Evolutionary conservation across 225 moss, liverwort and hornwort species (phyloP).

Genomic region (Polytrichum formosum): DNA sequence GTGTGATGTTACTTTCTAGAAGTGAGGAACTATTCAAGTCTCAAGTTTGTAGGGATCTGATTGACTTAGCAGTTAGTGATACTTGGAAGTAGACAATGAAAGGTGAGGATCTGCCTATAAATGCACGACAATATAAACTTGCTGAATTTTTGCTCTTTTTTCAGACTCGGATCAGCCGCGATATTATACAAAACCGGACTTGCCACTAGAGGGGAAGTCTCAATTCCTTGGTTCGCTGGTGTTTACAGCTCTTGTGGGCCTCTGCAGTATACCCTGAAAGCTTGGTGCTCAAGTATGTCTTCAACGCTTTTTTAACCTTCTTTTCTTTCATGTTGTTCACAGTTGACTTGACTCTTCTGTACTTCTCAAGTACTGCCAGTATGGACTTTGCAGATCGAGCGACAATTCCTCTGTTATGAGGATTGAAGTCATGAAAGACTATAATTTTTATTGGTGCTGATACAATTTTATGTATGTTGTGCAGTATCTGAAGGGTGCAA

Average conservation of each 20-base stretch:
- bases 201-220: slow-evolving; percentile 27
- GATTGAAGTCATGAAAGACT: no score
- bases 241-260: slow-evolving; percentile 45
- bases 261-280: slow-evolving; percentile 33
- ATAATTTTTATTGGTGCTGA: no score
- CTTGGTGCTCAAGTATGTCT: slow-evolving; percentile 51
- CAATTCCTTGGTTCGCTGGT: slow-evolving; percentile 28
- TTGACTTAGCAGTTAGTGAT: no score
- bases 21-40: no score
- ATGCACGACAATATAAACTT: not conserved
- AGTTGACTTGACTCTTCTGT: not conserved
- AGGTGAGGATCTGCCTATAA: not conserved
- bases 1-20: no score
- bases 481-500: slow-evolving; percentile 42
- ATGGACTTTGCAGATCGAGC: no score
- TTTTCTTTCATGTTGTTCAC: not conserved
- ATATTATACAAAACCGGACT: slow-evolving; percentile 28
- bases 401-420: no score
- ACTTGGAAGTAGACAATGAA: no score
- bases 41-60: no score
- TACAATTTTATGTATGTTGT: not conserved
- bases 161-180: slow-evolving; percentile 7
- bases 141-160: not conserved
- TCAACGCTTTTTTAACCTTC: not conserved
- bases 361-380: no score